Conservation (phyloP, 1,139 yeast species). For the Zygoascus sp. region DNA sequence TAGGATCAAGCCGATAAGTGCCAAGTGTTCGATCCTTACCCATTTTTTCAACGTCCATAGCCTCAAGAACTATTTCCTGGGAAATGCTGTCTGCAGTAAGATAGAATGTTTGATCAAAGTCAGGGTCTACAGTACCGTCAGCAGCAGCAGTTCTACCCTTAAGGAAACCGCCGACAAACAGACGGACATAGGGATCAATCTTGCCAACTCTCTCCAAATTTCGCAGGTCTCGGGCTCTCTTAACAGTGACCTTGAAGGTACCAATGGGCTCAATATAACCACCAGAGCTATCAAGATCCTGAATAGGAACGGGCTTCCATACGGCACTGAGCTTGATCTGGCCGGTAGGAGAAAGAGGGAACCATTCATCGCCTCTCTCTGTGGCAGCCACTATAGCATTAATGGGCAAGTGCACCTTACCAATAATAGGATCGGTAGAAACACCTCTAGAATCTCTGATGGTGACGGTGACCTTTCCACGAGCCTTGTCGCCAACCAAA, state of each 20-base stretch:
- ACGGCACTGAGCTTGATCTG: slow-evolving; percentile 62
- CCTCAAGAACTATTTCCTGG: slow-evolving; percentile 79
- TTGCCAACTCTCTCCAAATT: slow-evolving; percentile 86
- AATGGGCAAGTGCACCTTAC: slow-evolving; percentile 44
- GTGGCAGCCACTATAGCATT: slow-evolving; percentile 71
- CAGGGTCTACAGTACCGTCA: slow-evolving; percentile 69
- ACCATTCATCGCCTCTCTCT: slow-evolving; percentile 75
- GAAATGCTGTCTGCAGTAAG: slow-evolving; percentile 75
- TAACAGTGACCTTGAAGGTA: slow-evolving; percentile 69
- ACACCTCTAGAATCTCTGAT: slow-evolving; percentile 63
- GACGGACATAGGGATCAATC: slow-evolving; percentile 85
- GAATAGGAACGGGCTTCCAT: slow-evolving; percentile 85
- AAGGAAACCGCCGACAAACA: slow-evolving; percentile 70
- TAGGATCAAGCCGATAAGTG: slow-evolving; percentile 62
- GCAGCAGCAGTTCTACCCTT: slow-evolving; percentile 73
- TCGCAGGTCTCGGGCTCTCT: slow-evolving; percentile 66
- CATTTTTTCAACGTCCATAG: slow-evolving; percentile 79
- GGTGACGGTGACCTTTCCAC: slow-evolving; percentile 59
- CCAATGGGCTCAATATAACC: slow-evolving; percentile 94
- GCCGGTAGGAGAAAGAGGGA: slow-evolving; percentile 59
- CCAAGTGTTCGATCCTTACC: slow-evolving; percentile 86
- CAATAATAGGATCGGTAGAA: slow-evolving; percentile 56
- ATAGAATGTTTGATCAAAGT: slow-evolving; percentile 80
- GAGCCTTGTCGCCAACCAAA: slow-evolving; percentile 69
- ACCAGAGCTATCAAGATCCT: slow-evolving; percentile 56